phyloP scores from a whole-genome alignment of 1,139 yeast species.

The Hanseniaspora gamundiae region DNA sequence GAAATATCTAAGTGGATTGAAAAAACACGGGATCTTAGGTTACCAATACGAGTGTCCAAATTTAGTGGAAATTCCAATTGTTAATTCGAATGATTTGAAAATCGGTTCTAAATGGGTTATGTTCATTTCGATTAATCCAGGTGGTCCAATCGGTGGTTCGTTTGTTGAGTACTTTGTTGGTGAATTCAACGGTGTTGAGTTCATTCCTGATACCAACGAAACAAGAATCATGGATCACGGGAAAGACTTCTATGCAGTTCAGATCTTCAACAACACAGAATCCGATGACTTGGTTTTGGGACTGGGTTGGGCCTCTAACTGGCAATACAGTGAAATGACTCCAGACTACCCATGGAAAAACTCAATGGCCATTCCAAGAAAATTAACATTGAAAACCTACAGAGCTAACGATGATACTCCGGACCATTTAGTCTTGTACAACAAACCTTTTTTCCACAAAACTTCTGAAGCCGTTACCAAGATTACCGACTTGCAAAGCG shows the following conservation, averaged over 20 bases:
- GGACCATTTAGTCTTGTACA: conserved; percentile 14
- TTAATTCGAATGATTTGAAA: conserved; percentile 12
- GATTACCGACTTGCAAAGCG: background rate
- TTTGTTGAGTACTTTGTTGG: conserved; percentile 30
- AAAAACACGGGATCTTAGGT: conserved; percentile 25
- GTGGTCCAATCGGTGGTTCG: conserved; percentile 30
- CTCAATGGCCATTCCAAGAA: conserved; percentile 25
- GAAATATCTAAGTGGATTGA: conserved; percentile 24
- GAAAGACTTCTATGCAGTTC: conserved; percentile 28
- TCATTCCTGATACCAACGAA: conserved; percentile 21
- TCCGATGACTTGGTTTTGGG: conserved; percentile 18
- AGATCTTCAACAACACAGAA: conserved; percentile 21
- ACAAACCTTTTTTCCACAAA: conserved; percentile 16
- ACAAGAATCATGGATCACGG: conserved; percentile 25
- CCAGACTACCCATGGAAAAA: conserved; percentile 27
- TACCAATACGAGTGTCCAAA: conserved; percentile 32
- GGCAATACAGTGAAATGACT: conserved; percentile 27
- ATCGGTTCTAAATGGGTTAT: conserved; percentile 24
- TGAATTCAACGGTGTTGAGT: conserved; percentile 28
- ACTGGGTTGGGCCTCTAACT: conserved; percentile 31
- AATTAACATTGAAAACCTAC: conserved; percentile 19
- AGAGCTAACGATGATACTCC: conserved; percentile 17
- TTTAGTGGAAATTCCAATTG: conserved; percentile 21
- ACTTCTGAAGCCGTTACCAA: background rate
- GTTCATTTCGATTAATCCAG: conserved; percentile 28